phyloP scores from a whole-genome alignment of 148 eudicot species.

The Linanthus parryae region DNA sequence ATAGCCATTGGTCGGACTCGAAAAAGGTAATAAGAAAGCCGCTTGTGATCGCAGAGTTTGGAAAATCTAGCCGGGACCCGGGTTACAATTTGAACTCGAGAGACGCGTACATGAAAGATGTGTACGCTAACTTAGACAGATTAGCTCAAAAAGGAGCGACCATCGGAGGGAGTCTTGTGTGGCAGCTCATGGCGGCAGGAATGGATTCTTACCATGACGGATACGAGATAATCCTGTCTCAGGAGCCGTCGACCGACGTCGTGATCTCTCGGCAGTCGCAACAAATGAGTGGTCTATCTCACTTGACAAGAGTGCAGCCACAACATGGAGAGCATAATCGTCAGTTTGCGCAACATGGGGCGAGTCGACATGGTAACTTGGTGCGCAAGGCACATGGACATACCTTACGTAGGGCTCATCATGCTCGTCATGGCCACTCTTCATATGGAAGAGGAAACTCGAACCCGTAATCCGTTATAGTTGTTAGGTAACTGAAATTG shows the following conservation, averaged over 20 bases:
- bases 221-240: slow-evolving; percentile 18
- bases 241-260: slow-evolving; percentile 11
- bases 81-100: slow-evolving; percentile 9
- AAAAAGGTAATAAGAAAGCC: slow-evolving; percentile 21
- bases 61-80: slow-evolving; percentile 26
- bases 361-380: too few relatives aligned
- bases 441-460: too few relatives aligned
- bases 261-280: slow-evolving; percentile 15
- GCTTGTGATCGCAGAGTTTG: slow-evolving; percentile 17
- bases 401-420: too few relatives aligned
- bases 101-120: slow-evolving; percentile 11
- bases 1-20: slow-evolving; percentile 18
- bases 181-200: slow-evolving; percentile 23
- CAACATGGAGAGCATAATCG: too few relatives aligned
- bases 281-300: not conserved
- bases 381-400: too few relatives aligned
- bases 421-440: too few relatives aligned
- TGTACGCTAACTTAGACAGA: slow-evolving; percentile 11
- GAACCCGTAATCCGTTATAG: too few relatives aligned
- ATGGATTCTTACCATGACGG: slow-evolving; percentile 23
- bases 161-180: slow-evolving; percentile 22
- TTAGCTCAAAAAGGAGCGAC: slow-evolving; percentile 9
- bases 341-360: too few relatives aligned
- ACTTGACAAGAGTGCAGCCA: too few relatives aligned
- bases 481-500: too few relatives aligned